Percentiles rank a stretch among this genome's conserved stretches.
These are phyloP conservation scores for Trypanosomatidae sp. DNA, from an alignment of 208 protist genomes.

Conservation along the genomic window DNA sequence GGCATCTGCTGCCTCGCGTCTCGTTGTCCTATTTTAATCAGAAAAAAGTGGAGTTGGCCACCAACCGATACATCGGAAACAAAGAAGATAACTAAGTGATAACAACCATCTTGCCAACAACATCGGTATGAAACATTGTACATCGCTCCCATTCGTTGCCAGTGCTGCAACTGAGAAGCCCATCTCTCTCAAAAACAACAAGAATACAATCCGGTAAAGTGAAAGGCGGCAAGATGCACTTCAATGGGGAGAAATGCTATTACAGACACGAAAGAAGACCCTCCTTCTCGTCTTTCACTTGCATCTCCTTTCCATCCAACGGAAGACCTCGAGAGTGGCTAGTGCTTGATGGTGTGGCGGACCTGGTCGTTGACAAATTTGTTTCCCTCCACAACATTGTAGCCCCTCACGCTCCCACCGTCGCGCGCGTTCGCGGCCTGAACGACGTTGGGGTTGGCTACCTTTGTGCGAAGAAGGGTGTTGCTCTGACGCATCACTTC, in stretches of 20 bases:
- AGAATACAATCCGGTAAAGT: background rate
- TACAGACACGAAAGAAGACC: background rate
- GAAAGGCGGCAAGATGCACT: no score
- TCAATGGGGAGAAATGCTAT: background rate
- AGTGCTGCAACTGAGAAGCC: background rate
- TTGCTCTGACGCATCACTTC: constrained; percentile 81
- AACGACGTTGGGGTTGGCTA: constrained; percentile 62
- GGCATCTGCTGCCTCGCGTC: background rate
- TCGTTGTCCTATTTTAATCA: background rate
- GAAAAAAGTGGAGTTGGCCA: background rate
- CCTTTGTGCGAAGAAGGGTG: constrained; percentile 46
- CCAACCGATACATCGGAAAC: background rate
- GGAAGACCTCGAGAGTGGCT: background rate
- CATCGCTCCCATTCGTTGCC: background rate
- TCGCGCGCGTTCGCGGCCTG: constrained; percentile 32
- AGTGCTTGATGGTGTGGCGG: constrained; percentile 45
- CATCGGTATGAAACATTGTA: background rate
- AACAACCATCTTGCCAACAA: background rate
- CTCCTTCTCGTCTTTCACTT: no score
- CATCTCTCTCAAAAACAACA: background rate
- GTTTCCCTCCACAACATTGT: constrained; percentile 83
- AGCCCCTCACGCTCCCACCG: constrained; percentile 8
- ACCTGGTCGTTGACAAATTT: constrained; percentile 72
- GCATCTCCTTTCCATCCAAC: background rate
- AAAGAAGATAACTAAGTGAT: background rate